Conservation (phyloP, 139 green algal genomes). For the Yamagishiella unicocca region DNA sequence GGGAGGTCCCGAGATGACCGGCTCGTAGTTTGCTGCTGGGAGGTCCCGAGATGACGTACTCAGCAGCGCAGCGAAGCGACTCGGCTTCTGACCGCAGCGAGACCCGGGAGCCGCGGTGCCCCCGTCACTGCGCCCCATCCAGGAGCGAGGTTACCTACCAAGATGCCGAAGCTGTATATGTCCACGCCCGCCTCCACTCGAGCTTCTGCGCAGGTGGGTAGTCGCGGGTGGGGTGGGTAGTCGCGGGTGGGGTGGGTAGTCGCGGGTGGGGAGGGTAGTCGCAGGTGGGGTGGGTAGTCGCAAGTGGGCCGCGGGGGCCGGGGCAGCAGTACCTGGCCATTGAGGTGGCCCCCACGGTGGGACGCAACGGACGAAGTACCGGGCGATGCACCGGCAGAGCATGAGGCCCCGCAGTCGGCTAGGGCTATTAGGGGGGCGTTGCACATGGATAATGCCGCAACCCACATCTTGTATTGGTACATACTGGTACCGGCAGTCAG, state of each 20-base stretch:
- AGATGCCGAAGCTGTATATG: constrained; percentile 22
- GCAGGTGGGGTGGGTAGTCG: not conserved
- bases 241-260: not conserved
- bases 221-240: not conserved
- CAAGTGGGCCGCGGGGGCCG: not conserved
- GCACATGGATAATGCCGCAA: too few species aligned
- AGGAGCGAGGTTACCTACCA: not conserved
- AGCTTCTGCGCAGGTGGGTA: not conserved
- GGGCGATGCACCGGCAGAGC: not conserved
- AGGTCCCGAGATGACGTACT: not conserved
- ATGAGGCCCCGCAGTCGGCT: too few species aligned
- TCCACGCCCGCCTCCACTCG: not conserved
- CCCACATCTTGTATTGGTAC: too few species aligned
- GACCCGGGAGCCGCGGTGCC: not conserved
- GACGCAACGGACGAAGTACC: not conserved
- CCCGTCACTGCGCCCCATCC: not conserved
- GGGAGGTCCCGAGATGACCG: not conserved
- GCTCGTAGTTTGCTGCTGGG: not conserved
- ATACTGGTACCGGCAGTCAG: too few species aligned
- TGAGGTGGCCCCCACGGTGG: not conserved
- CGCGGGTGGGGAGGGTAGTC: not conserved
- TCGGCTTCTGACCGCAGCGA: too few species aligned
- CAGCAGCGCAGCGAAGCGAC: too few species aligned
- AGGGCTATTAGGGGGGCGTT: too few species aligned
- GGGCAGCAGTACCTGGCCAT: not conserved